A percentile compares a stretch with the other conserved stretches of the same genome.
phyloP scores from a whole-genome alignment of 768 basidiomycete genomes.

The Cantharellus anzutake region DNA sequence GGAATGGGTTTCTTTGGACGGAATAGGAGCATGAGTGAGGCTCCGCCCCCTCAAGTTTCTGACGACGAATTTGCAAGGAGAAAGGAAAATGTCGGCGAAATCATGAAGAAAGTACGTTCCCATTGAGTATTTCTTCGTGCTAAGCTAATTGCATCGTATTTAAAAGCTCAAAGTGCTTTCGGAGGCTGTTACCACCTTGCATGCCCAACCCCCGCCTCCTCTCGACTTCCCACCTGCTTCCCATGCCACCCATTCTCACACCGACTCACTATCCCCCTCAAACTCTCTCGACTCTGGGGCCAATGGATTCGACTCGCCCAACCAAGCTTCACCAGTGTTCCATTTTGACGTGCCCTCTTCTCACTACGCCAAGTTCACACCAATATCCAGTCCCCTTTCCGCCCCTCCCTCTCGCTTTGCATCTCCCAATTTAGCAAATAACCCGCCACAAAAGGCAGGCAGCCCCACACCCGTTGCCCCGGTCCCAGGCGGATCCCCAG shows the following conservation, averaged over 20 bases:
- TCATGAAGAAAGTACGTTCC: background rate
- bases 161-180: background rate
- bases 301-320: no score
- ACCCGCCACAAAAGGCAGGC: background rate
- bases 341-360: no score
- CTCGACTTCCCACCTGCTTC: background rate
- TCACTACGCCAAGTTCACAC: no score
- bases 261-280: background rate
- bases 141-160: no score
- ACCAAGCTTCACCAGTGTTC: no score
- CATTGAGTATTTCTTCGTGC: background rate
- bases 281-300: background rate
- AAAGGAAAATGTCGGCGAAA: background rate
- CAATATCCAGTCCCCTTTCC: no score
- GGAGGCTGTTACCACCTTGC: background rate
- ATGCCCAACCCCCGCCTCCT: background rate
- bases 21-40: background rate
- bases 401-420: background rate
- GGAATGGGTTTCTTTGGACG: background rate
- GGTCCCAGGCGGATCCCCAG: no score
- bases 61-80: constrained; percentile 1
- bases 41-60: background rate
- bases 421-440: background rate
- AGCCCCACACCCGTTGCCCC: no score
- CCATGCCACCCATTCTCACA: background rate